Conservation (phyloP, 768 basidiomycete species). For the Crepidotus variabilis region DNA sequence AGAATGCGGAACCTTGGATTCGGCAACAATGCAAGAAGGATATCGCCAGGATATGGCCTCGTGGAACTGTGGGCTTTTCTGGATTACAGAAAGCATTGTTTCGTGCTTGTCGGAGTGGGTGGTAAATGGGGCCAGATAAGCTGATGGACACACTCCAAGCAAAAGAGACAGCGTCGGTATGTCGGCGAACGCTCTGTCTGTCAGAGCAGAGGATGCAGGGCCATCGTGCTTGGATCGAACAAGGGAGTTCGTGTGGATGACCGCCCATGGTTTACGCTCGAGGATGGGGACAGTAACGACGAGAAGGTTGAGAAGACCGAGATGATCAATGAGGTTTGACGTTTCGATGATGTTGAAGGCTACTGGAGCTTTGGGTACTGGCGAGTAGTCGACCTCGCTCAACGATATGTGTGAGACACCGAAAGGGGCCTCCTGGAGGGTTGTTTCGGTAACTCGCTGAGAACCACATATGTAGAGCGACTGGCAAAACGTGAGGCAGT, state of each 20-base stretch:
- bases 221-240: conserved; percentile 13
- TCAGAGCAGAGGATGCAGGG: conserved; percentile 21
- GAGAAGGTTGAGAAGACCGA: conserved; percentile 37
- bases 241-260: conserved; percentile 41
- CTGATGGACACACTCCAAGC: conserved; percentile 37
- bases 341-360: conserved; percentile 37
- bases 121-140: conserved; percentile 37
- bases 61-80: conserved; percentile 25
- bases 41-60: conserved; percentile 25
- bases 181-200: conserved; percentile 31
- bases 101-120: conserved; percentile 40
- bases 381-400: conserved; percentile 29
- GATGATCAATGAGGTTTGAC: conserved; percentile 34
- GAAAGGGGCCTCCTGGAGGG: conserved; percentile 32
- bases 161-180: conserved; percentile 36
- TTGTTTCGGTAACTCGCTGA: conserved; percentile 17
- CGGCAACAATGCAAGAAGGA: conserved; percentile 25
- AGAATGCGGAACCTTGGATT: conserved; percentile 13
- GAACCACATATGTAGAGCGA: conserved; percentile 25
- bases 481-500: conserved; percentile 34
- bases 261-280: conserved; percentile 21
- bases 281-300: conserved; percentile 34
- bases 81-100: conserved; percentile 25
- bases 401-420: conserved; percentile 22
- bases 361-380: conserved; percentile 22